Evolutionary conservation across 306 rosid species (phyloP).

Genomic region (Acacia crassicarpa): DNA sequence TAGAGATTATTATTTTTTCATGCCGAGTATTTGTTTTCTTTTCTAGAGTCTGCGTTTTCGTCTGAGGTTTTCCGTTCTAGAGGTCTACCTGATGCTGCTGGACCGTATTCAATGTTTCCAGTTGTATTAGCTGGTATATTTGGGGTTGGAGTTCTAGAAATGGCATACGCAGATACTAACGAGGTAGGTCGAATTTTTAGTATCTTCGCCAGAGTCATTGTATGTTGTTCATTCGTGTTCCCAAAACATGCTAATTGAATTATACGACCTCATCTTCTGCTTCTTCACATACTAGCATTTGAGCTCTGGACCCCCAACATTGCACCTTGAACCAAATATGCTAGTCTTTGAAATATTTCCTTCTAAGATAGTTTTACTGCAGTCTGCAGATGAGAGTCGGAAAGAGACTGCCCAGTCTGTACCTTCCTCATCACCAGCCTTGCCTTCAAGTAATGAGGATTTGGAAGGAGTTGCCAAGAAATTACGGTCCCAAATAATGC

Average conservation of each 20-base stretch:
- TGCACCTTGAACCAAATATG: neutral
- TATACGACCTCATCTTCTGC: neutral
- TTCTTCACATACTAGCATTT: neutral
- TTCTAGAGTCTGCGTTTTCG: constrained; percentile 38
- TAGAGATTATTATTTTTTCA: neutral
- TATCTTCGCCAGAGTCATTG: neutral
- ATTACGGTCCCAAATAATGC: constrained; percentile 57
- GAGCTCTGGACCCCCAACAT: neutral
- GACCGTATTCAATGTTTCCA: constrained; percentile 36
- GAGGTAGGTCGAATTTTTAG: constrained; percentile 30
- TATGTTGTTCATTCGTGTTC: neutral
- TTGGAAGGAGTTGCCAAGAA: constrained; percentile 54
- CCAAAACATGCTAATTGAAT: neutral
- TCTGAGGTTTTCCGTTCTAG: constrained; percentile 37
- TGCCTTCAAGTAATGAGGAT: neutral
- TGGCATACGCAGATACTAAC: constrained; percentile 56
- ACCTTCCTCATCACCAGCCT: neutral
- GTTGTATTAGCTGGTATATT: constrained; percentile 51
- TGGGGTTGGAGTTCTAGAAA: constrained; percentile 53
- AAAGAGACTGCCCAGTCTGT: neutral
- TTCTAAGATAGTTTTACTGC: neutral
- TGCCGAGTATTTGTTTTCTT: neutral
- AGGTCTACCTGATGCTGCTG: constrained; percentile 14
- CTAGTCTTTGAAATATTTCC: neutral
- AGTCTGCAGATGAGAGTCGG: constrained; percentile 12